Evolutionary conservation across 2,329 filamentous ascomycete species (phyloP), one percentile per base, ranked within the genome.

Genomic region (Tricladium varicosporioides): DNA sequence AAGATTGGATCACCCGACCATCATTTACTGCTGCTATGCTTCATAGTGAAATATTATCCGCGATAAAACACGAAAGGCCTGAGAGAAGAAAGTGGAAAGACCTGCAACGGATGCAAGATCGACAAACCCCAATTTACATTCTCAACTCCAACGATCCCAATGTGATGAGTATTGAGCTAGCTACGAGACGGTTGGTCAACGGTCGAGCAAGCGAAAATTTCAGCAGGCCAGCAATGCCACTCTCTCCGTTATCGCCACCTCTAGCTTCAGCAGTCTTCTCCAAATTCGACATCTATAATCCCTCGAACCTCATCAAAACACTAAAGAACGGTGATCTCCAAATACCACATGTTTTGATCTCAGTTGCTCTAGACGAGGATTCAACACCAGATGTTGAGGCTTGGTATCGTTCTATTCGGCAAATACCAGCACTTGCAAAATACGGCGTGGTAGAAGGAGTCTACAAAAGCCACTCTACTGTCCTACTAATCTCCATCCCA

Each of bases 381-480:
- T 81, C 84, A 60, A 72, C 74, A 13, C 69, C 84, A 1, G 81
- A 84, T 48, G 71, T 85, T n/a, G 77, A 80, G 55, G 80, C 80
- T 4, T 85, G 82, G 81, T 77, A 84, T 64, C 75, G 78, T 54
- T 85, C 82, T 81, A 73, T 85, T 2, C 70, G 74, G 27, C 76
- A 74, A 15, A 83, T 84, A 59, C 82, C 82, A 0, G 78, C 80
- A 2, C 71, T 85, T 54, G 81, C 81, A 44, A 84, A 80, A 62
- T 80, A 83, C 60, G 81, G 83, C 68, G 83, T 83, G 63, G 77
- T 85, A 5, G 81, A 85, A 63, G 82, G 81, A 8, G 76, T 84
- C 1, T 85, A 84, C 69, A 83, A 82, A 64, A 85, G 82, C 50
- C 80, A 84, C 63, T 85, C 82, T 0, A 85, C 80, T 0, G 69